Evolutionary conservation across 371 early-diverging fungal genomes (phyloP).

Genomic region (Blakeslea trispora): DNA sequence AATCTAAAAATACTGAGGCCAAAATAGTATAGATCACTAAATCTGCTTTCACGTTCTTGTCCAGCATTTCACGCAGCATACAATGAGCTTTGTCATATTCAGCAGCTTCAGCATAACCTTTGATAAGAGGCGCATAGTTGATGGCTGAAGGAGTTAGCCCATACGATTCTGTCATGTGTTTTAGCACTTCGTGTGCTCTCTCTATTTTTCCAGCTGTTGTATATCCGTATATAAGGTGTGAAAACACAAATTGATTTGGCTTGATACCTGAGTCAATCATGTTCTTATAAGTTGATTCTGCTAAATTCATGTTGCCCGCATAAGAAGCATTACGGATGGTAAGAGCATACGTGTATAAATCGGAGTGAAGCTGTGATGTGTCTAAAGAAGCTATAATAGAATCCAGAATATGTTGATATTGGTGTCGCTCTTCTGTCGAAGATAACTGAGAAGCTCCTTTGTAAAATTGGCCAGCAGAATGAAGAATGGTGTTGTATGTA

Average conservation of each 20-base stretch:
- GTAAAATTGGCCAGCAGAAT: conserved; percentile 28
- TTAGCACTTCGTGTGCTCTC: conserved; percentile 28
- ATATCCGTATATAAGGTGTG: conserved; percentile 44
- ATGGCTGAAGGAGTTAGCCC: conserved; percentile 27
- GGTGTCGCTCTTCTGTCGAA: background rate
- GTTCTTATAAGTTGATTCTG: conserved; percentile 30
- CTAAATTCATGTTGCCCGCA: conserved; percentile 30
- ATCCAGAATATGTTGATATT: conserved; percentile 2
- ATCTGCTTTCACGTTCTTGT: conserved; percentile 33
- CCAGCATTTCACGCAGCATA: conserved; percentile 38
- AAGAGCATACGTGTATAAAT: conserved; percentile 36
- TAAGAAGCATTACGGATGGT: conserved; percentile 39
- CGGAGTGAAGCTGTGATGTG: conserved; percentile 22
- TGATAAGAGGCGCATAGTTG: conserved; percentile 37
- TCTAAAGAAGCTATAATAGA: conserved; percentile 19
- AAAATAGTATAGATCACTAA: conserved; percentile 39
- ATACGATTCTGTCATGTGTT: conserved; percentile 21
- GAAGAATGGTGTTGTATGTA: conserved; percentile 39
- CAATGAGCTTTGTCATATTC: conserved; percentile 41
- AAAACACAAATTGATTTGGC: conserved; percentile 42
- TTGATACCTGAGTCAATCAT: conserved; percentile 34
- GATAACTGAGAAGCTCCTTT: background rate
- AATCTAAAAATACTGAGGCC: conserved; percentile 35
- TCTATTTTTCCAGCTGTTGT: conserved; percentile 28
- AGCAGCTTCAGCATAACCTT: conserved; percentile 33